A percentile compares a stretch with the other conserved stretches of the same genome.
These are phyloP conservation scores for Blastocladiella emersonii DNA, from an alignment of 371 early-diverging fungal species.

Conservation along the genomic window DNA sequence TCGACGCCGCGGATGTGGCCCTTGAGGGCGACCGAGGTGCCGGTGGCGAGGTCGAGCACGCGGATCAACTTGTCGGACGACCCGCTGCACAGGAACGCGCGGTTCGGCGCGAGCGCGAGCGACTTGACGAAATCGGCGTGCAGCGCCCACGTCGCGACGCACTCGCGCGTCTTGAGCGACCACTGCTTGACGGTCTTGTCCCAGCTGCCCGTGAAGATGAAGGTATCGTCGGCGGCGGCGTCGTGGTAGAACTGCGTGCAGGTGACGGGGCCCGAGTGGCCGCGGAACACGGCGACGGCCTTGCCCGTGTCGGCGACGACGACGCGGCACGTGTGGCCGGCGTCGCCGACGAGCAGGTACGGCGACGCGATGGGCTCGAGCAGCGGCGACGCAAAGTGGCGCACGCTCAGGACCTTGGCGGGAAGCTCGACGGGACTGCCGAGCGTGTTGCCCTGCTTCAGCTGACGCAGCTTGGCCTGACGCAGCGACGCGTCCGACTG, in stretches of 20 bases:
- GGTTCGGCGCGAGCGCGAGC: slow-evolving; percentile 22
- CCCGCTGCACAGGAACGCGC: slow-evolving; percentile 38
- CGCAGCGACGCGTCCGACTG: slow-evolving; percentile 59
- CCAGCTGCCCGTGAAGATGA: slow-evolving; percentile 63
- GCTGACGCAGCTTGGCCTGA: slow-evolving; percentile 33
- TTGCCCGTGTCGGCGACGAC: slow-evolving; percentile 42
- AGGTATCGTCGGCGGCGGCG: slow-evolving; percentile 26
- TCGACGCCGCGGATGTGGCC: slow-evolving; percentile 52
- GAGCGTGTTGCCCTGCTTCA: slow-evolving; percentile 44
- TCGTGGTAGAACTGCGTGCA: slow-evolving; percentile 34
- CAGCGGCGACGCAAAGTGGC: slow-evolving; percentile 5
- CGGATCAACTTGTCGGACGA: slow-evolving; percentile 57
- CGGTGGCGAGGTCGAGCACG: slow-evolving; percentile 42
- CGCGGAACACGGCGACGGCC: slow-evolving; percentile 41
- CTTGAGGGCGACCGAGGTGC: slow-evolving; percentile 29
- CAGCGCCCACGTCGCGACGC: slow-evolving; percentile 32
- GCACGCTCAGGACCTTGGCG: slow-evolving; percentile 47
- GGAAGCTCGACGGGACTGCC: slow-evolving; percentile 44
- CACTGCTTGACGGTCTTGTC: slow-evolving; percentile 62
- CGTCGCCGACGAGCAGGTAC: slow-evolving; percentile 17
- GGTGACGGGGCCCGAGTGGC: slow-evolving; percentile 74
- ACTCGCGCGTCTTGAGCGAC: slow-evolving; percentile 42
- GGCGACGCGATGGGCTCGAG: slow-evolving; percentile 14
- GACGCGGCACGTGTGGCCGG: slow-evolving; percentile 21
- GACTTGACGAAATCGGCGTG: slow-evolving; percentile 66